phyloP scores from a whole-genome alignment of 345 rosid genomes.

The Citrus reticulata region DNA sequence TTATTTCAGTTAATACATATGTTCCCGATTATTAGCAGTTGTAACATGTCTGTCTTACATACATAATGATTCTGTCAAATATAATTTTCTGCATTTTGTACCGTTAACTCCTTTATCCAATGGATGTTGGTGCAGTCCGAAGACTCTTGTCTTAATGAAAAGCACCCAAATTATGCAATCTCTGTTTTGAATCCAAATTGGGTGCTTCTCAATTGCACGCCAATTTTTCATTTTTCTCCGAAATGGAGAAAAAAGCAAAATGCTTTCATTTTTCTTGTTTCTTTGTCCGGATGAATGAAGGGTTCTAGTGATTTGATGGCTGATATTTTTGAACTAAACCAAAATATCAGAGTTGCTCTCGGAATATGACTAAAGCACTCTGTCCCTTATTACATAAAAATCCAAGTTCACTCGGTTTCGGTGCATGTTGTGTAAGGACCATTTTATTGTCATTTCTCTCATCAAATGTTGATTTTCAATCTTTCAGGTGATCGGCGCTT shows the following conservation, averaged over 20 bases:
- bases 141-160: no score
- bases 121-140: neutral
- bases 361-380: neutral
- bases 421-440: neutral
- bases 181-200: neutral
- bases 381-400: neutral
- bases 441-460: no score
- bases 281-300: neutral
- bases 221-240: no score
- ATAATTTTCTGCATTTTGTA: neutral
- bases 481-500: neutral
- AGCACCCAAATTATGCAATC: neutral
- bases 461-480: neutral
- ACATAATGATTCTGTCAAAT: constrained; percentile 13
- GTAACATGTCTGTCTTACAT: constrained; percentile 16
- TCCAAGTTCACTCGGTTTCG: neutral
- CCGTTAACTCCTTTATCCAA: neutral
- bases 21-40: neutral
- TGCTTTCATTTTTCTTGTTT: neutral
- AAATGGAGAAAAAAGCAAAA: no score
- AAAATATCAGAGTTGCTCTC: constrained; percentile 26
- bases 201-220: neutral
- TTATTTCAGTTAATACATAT: constrained; percentile 17
- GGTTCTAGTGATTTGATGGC: neutral
- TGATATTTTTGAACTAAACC: constrained; percentile 9